Percentiles rank a stretch among this genome's conserved stretches.
phyloP scores from a whole-genome alignment of 371 early-diverging fungal genomes.

The Mortierella sp. region DNA sequence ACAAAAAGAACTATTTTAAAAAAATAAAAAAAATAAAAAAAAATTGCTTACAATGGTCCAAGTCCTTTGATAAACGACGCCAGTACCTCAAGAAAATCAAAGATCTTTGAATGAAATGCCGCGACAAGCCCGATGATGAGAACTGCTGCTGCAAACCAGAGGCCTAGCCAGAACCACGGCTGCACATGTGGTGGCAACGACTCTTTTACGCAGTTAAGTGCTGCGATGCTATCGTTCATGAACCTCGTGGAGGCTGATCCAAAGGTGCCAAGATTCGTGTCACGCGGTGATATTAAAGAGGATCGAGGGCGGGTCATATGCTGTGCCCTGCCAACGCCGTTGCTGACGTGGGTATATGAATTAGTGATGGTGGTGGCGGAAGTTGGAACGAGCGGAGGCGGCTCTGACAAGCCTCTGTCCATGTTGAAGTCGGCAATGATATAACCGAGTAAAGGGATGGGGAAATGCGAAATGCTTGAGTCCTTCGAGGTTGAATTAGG shows the following conservation, averaged over 20 bases:
- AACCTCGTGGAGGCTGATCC: conserved; percentile 19
- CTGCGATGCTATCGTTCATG: conserved; percentile 9
- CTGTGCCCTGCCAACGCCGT: neutral
- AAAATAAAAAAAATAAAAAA: too few relatives aligned
- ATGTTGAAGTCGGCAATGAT: neutral
- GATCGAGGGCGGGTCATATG: neutral
- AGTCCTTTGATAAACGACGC: conserved; percentile 34
- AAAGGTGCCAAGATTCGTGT: conserved; percentile 2
- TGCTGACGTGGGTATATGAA: conserved; percentile 4
- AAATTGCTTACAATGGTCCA: conserved; percentile 23
- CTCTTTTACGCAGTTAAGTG: conserved; percentile 14
- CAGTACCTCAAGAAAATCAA: conserved; percentile 24
- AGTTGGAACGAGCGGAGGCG: conserved; percentile 1
- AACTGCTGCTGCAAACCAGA: conserved; percentile 29
- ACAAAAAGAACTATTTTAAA: too few relatives aligned
- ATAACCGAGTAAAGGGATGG: too few relatives aligned
- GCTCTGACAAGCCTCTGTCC: conserved; percentile 2
- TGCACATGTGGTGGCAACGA: conserved; percentile 10
- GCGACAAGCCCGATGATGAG: conserved; percentile 21
- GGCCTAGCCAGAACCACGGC: conserved; percentile 27
- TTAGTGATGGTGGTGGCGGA: neutral
- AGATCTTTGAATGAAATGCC: conserved; percentile 34
- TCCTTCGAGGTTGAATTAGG: too few relatives aligned
- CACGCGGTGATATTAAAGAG: neutral
- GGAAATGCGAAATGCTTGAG: too few relatives aligned